Conservation (phyloP, 345 rosid species). For the Euclidium syriacum region DNA sequence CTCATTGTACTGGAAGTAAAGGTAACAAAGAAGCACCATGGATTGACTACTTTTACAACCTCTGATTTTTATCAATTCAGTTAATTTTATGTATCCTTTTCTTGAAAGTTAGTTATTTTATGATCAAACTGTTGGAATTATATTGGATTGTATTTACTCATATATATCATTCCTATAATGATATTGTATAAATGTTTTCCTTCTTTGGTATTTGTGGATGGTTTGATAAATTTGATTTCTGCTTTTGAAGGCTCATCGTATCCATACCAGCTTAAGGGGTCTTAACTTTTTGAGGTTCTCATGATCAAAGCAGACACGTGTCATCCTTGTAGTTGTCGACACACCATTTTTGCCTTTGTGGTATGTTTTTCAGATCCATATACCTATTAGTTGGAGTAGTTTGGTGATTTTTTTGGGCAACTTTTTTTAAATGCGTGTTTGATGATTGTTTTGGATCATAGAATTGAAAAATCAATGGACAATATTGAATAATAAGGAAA, state of each 20-base stretch:
- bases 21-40: too few relatives aligned
- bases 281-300: slow-evolving; percentile 78
- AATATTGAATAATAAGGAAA: background rate
- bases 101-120: too few relatives aligned
- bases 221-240: slow-evolving; percentile 16
- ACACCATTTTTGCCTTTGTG: too few relatives aligned
- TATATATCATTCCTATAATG: background rate
- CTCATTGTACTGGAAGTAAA: too few relatives aligned
- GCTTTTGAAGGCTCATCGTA: slow-evolving; percentile 61
- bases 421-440: too few relatives aligned
- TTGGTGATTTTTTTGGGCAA: slow-evolving; percentile 11
- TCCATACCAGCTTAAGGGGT: slow-evolving; percentile 86
- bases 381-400: slow-evolving; percentile 3
- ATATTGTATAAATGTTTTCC: background rate
- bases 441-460: too few relatives aligned
- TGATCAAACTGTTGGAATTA: too few relatives aligned
- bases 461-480: background rate
- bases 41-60: too few relatives aligned
- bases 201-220: slow-evolving; percentile 15
- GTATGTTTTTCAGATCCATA: background rate
- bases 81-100: too few relatives aligned
- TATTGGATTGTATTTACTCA: too few relatives aligned
- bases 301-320: slow-evolving; percentile 81
- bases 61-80: too few relatives aligned
- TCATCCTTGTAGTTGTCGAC: too few relatives aligned